phyloP scores from a whole-genome alignment of 306 rosid species.

The Biancaea sappan region DNA sequence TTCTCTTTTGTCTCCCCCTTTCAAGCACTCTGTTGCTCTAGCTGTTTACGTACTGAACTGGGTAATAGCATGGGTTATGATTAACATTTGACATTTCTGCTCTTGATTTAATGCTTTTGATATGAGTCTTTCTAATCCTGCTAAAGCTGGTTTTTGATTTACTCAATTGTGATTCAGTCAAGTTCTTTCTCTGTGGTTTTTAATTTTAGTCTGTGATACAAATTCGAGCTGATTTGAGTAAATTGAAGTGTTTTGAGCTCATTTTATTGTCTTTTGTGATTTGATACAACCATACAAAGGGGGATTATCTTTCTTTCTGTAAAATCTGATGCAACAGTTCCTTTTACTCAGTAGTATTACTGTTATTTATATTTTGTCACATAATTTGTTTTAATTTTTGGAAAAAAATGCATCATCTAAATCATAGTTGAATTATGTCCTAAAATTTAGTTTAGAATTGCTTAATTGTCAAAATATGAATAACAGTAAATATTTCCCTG shows the following conservation, averaged over 20 bases:
- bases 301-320: constrained; percentile 21
- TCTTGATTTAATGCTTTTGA: background rate
- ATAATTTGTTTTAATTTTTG: no score
- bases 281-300: constrained; percentile 29
- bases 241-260: background rate
- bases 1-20: constrained; percentile 3
- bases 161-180: constrained; percentile 33
- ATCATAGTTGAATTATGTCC: no score
- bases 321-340: no score
- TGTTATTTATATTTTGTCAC: no score
- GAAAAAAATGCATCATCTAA: no score
- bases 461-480: no score
- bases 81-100: background rate
- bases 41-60: background rate
- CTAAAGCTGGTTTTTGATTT: background rate
- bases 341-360: no score
- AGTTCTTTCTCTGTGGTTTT: constrained; percentile 28
- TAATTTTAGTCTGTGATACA: background rate
- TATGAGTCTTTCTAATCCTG: background rate
- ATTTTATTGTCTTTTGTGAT: constrained; percentile 29
- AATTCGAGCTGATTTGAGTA: background rate
- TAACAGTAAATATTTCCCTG: no score
- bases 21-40: background rate
- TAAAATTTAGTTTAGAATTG: no score
- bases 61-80: background rate